phyloP scores from a whole-genome alignment of 2,329 filamentous ascomycete genomes.

The Chrysoporthe puriensis region DNA sequence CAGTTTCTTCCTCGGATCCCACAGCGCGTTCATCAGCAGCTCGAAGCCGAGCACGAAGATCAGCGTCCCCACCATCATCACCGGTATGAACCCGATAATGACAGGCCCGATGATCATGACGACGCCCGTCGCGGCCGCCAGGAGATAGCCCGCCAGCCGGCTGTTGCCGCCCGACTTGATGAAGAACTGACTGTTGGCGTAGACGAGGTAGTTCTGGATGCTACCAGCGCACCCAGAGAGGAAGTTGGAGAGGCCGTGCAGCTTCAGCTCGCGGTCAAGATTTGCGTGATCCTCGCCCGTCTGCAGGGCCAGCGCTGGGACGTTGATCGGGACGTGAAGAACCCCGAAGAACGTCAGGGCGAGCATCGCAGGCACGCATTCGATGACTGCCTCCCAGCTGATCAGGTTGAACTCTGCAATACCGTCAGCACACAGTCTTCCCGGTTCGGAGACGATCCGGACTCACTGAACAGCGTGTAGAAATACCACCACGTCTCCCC shows the following conservation, averaged over 20 bases:
- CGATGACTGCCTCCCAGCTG: slow-evolving; percentile 79
- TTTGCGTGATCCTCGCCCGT: slow-evolving; percentile 91
- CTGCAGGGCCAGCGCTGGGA: slow-evolving; percentile 87
- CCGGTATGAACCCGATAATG: slow-evolving; percentile 90
- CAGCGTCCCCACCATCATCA: slow-evolving; percentile 94
- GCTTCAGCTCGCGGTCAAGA: slow-evolving; percentile 86
- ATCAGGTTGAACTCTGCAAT: slow-evolving; percentile 75
- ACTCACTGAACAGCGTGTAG: slow-evolving; percentile 89
- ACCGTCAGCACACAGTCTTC: slow-evolving; percentile 30
- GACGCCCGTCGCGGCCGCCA: slow-evolving; percentile 78
- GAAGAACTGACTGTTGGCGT: slow-evolving; percentile 96
- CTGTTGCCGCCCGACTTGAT: slow-evolving; percentile 90
- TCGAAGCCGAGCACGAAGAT: slow-evolving; percentile 97
- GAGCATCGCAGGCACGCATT: slow-evolving; percentile 91
- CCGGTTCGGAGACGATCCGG: neutral
- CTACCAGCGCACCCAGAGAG: slow-evolving; percentile 85
- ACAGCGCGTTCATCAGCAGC: slow-evolving; percentile 83
- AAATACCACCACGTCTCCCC: slow-evolving; percentile 97
- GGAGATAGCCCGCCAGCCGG: slow-evolving; percentile 81
- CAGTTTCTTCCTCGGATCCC: slow-evolving; percentile 85
- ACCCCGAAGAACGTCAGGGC: slow-evolving; percentile 97
- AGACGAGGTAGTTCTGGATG: slow-evolving; percentile 96
- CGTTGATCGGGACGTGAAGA: slow-evolving; percentile 96
- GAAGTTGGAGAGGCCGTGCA: slow-evolving; percentile 92
- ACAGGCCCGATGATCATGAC: slow-evolving; percentile 85